phyloP scores from a whole-genome alignment of 129 eudicot species.

The Helichrysum umbraculigerum region DNA sequence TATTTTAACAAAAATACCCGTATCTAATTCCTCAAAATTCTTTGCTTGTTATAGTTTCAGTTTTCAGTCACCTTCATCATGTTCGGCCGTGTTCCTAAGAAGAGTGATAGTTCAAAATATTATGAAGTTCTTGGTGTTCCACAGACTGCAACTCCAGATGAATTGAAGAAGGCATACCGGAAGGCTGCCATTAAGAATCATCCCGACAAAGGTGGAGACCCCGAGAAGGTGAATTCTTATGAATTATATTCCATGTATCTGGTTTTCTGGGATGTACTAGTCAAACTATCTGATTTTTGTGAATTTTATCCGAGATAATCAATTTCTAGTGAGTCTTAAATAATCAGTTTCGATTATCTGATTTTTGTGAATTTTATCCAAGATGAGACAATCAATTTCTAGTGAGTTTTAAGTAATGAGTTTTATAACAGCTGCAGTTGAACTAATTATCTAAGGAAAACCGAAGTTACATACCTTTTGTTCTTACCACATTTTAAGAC shows the following conservation, averaged over 20 bases:
- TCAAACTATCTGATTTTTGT: not conserved
- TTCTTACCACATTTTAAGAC: too few relatives aligned
- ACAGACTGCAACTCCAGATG: conserved; percentile 64
- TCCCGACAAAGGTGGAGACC: conserved; percentile 96
- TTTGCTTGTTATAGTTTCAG: conserved; percentile 29
- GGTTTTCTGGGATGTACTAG: not conserved
- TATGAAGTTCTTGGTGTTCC: conserved; percentile 79
- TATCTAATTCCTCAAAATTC: conserved; percentile 13
- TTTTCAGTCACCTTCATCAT: conserved; percentile 36
- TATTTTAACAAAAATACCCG: not conserved
- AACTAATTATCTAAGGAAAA: too few relatives aligned
- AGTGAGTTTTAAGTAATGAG: not conserved
- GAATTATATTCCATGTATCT: not conserved
- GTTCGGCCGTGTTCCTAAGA: conserved; percentile 79
- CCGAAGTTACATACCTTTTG: too few relatives aligned
- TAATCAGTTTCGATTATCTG: not conserved
- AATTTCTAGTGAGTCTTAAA: not conserved
- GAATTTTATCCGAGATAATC: not conserved
- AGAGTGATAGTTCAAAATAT: conserved; percentile 64
- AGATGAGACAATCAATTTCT: not conserved
- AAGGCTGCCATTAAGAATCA: conserved; percentile 85
- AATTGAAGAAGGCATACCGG: conserved; percentile 78
- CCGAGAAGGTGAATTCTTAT: conserved; percentile 63
- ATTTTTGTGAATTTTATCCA: too few relatives aligned
- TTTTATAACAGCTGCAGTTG: too few relatives aligned